Base-by-base conservation (phyloP, 495 filamentous ascomycete species). In the Lindgomyces ingoldianus region DNA sequence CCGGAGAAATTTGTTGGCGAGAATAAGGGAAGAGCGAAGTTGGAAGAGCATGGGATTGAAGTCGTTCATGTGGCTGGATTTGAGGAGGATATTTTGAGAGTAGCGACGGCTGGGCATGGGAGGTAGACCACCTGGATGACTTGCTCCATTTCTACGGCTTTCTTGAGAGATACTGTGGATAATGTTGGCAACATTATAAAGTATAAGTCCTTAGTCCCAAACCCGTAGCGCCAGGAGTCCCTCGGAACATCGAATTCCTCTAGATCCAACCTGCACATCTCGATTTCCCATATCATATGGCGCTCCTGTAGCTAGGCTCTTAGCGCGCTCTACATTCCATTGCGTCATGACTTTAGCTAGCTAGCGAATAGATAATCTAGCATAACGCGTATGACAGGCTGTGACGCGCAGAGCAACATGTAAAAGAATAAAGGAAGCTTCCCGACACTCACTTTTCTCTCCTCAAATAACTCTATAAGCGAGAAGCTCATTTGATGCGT, bases 1-100 rank as follows among this genome's bases (percentile, higher is more conserved):
- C 94, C 94, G 0, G 86, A 86, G 60, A 95, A 82, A 26, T 98
- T 98, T 76, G 89, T 98, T 25, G 85, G 84, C 24, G 82, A 83
- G 52, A 96, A 95, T 61, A 83, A 85, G 67, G 91, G 91, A 36
- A 86, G 85, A 74, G 74, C 70, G 70, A 86, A 81, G 72, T 78
- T 98, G 58, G 81, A 85, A 60, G 81, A 82, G n/a, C 86, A 84
- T 4, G 90, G 91, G n/a, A 84, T 98, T 42, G 74, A 83, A 36
- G 88, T 89, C 65, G 76, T 88, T 22, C 81, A 87, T 70, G 82
- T 98, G 16, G 56, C 76, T 22, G 94, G 94, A 0, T 75, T 96
- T 25, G 93, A 96, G 72, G 80, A 83, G 60, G 87, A 94, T 68
- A 96, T 96, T 65, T 64, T 96, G 54, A 76, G 78, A 45, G 85